These are phyloP conservation scores for Ceriops decandra DNA, from an alignment of 345 rosid genomes.

Conservation along the genomic window DNA sequence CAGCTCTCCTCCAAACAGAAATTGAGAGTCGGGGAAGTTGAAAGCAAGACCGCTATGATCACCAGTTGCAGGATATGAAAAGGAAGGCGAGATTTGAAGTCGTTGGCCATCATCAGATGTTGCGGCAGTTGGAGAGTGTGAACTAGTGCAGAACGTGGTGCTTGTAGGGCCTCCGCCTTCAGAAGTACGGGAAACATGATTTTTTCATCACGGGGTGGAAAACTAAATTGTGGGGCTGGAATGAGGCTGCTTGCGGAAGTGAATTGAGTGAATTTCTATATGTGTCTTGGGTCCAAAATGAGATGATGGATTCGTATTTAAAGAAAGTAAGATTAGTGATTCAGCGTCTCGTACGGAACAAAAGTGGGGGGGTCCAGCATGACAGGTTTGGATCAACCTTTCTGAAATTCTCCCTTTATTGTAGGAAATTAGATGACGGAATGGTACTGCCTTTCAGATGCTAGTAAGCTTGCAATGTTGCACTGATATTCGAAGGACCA, in stretches of 20 bases:
- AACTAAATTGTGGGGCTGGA: not conserved
- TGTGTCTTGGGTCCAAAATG: not conserved
- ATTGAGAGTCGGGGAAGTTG: not conserved
- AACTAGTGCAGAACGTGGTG: slow-evolving; percentile 5
- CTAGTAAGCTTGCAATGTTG: too few relatives aligned
- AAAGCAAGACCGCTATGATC: not conserved
- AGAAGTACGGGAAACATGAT: not conserved
- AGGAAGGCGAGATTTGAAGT: not conserved
- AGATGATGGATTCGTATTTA: not conserved
- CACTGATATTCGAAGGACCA: too few relatives aligned
- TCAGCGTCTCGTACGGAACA: not conserved
- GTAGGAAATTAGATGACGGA: slow-evolving; percentile 1
- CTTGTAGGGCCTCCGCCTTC: not conserved
- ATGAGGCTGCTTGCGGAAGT: not conserved
- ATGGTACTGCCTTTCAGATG: not conserved
- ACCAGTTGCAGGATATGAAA: not conserved
- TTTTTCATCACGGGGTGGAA: not conserved
- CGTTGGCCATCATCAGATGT: slow-evolving; percentile 1
- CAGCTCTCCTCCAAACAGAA: not conserved
- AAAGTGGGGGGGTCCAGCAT: too few relatives aligned
- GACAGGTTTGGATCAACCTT: slow-evolving; percentile 12
- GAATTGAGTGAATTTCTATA: not conserved
- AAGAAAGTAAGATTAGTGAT: not conserved
- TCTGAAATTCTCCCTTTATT: not conserved
- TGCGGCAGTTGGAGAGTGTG: not conserved